Base-by-base conservation (phyloP, 2,329 filamentous ascomycete species). In the Hypoxylon sp. region DNA sequence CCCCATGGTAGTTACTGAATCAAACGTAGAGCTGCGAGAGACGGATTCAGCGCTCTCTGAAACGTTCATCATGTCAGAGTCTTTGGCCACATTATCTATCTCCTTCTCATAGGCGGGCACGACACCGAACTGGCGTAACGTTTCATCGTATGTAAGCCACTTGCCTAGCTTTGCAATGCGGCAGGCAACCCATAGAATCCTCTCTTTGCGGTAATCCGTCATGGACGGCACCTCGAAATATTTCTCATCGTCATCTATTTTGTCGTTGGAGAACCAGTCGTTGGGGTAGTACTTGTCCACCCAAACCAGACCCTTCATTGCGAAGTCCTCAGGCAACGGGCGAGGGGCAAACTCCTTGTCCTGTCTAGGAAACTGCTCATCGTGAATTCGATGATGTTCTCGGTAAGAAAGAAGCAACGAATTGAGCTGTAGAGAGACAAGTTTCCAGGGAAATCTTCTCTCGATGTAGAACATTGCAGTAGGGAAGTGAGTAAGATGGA, bases 321-420 rank as follows among this genome's bases (percentile, higher is more conserved):
- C 83, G 69, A 88, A 92, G 66, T 94, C 91, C 52, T 93, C 91
- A 0, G 90, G 89, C 0, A 93, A 76, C 0, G 91, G 90, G 0
- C 84, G 81, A 1, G 82, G 82, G 0, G 82, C 75, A 1, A 79
- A 78, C 30, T 82, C 78, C 41, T 80, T 80, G 1, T 81, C 81
- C 2, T 80, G 80, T 0, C 79, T 74, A 0, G 87, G 86, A 62
- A 91, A 89, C 0, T 78, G 73, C 1, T 74, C 76, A 30, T 74
- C 80, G 32, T 80, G 79, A 65, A 88, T 79, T 25, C 81, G 75
- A 3, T 74, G 69, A 48, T 78, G 74, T 1, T 70, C 46, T 2
- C 77, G 60, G 14, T 72, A 77, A 7, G 73, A 67, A 72, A 79
- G 60, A 9, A 81, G 73, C 0, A 81, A 66, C 2, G 77, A 75